Percentiles rank a stretch among this genome's conserved stretches.
Conservation (phyloP, 495 filamentous ascomycete species). For the Tuber calosporum region DNA sequence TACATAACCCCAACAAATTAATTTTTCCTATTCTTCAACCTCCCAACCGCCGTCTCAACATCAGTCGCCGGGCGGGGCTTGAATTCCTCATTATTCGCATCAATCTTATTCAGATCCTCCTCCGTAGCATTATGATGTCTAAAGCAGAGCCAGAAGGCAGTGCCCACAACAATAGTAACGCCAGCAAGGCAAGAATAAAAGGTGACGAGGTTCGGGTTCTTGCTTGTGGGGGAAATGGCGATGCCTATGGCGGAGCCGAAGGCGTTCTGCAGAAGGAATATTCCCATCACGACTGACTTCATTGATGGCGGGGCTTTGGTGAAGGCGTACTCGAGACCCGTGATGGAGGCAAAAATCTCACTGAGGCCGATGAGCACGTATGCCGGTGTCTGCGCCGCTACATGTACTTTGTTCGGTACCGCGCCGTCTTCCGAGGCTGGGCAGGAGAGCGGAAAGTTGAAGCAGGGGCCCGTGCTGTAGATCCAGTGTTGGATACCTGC, state of each 20-base stretch:
- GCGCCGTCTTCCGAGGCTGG: slow-evolving; percentile 41
- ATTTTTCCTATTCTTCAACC: slow-evolving; percentile 6
- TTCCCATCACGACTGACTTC: slow-evolving; percentile 45
- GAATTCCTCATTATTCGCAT: slow-evolving; percentile 41
- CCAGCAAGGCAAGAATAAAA: slow-evolving; percentile 51
- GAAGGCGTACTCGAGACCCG: slow-evolving; percentile 56
- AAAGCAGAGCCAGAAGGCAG: slow-evolving; percentile 50
- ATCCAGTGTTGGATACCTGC: slow-evolving; percentile 48
- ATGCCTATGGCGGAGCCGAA: slow-evolving; percentile 46
- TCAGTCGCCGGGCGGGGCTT: slow-evolving; percentile 21
- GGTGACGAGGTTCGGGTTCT: slow-evolving; percentile 49
- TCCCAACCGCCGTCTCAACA: slow-evolving; percentile 22
- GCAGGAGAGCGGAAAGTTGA: slow-evolving; percentile 47
- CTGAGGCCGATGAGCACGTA: slow-evolving; percentile 46
- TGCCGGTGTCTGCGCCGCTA: slow-evolving; percentile 46
- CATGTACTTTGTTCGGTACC: slow-evolving; percentile 43
- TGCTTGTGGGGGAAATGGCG: slow-evolving; percentile 44
- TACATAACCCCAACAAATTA: neutral
- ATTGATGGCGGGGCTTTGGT: slow-evolving; percentile 45
- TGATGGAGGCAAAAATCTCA: slow-evolving; percentile 48
- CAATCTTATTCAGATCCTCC: slow-evolving; percentile 43
- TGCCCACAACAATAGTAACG: slow-evolving; percentile 46
- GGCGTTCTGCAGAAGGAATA: slow-evolving; percentile 44
- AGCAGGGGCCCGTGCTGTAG: slow-evolving; percentile 49
- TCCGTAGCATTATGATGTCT: slow-evolving; percentile 46